These are phyloP conservation scores for Rhinocladiella mackenziei DNA, from an alignment of 2,329 filamentous ascomycete genomes.

Conservation along the genomic window DNA sequence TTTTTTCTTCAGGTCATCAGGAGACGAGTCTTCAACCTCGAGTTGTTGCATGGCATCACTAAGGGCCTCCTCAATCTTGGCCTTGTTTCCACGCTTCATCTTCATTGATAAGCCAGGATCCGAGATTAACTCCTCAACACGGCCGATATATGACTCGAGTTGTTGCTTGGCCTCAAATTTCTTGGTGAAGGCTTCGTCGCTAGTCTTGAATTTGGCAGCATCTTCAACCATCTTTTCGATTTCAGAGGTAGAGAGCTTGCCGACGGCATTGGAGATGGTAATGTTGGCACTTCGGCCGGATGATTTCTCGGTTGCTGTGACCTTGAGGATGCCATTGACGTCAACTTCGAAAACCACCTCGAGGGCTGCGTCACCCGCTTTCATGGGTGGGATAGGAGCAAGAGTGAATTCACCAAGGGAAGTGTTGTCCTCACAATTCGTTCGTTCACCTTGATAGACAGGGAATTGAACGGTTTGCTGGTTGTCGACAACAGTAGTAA, in stretches of 20 bases:
- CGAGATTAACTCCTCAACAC: slow-evolving; percentile 97
- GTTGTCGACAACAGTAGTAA: slow-evolving; percentile 76
- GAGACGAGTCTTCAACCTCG: slow-evolving; percentile 84
- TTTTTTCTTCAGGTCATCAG: slow-evolving; percentile 99
- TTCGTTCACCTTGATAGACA: slow-evolving; percentile 92
- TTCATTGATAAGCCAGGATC: slow-evolving; percentile 94
- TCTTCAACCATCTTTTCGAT: slow-evolving; percentile 98
- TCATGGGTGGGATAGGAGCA: slow-evolving; percentile 79
- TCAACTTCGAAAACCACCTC: slow-evolving; percentile 99
- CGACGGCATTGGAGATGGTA: slow-evolving; percentile 98
- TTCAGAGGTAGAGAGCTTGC: slow-evolving; percentile 89
- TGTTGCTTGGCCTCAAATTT: slow-evolving; percentile 98
- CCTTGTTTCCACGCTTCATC: slow-evolving; percentile 98
- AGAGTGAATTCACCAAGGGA: slow-evolving; percentile 96
- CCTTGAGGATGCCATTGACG: slow-evolving; percentile 99
- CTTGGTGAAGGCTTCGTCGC: slow-evolving; percentile 98
- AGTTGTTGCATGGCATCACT: slow-evolving; percentile 97
- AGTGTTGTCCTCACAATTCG: slow-evolving; percentile 98
- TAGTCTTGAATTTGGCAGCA: slow-evolving; percentile 97
- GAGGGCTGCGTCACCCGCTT: slow-evolving; percentile 90
- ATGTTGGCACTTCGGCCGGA: slow-evolving; percentile 98
- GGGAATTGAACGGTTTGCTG: slow-evolving; percentile 87
- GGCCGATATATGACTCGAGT: slow-evolving; percentile 97
- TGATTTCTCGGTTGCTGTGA: slow-evolving; percentile 98
- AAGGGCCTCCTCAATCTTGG: slow-evolving; percentile 97